Conservation (phyloP, 192 early-diverging fungal genomes). For the Nowakowskiella sp. region DNA sequence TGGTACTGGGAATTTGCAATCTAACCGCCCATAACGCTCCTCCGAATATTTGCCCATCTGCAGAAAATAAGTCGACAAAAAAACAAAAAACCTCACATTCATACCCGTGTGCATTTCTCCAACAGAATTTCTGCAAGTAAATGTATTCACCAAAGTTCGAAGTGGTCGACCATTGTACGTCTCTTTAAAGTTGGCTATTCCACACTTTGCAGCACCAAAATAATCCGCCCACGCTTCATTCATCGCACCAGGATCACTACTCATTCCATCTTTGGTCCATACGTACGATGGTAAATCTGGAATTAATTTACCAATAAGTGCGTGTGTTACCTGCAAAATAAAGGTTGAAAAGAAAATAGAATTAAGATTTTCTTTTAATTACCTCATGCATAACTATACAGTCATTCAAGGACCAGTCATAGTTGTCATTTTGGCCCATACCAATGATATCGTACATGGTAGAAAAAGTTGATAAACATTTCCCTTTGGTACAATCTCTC, state of each 20-base stretch:
- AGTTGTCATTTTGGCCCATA: constrained; percentile 16
- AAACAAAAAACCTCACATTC: too few relatives aligned
- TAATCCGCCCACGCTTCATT: constrained; percentile 27
- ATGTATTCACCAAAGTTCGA: constrained; percentile 50
- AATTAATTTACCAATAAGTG: constrained; percentile 12
- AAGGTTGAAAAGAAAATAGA: too few relatives aligned
- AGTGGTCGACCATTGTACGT: constrained; percentile 21
- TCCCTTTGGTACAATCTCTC: constrained; percentile 9
- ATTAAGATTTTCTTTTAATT: constrained; percentile 20
- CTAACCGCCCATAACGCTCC: too few relatives aligned
- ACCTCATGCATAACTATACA: constrained; percentile 11
- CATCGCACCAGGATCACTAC: constrained; percentile 17
- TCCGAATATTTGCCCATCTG: too few relatives aligned
- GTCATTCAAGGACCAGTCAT: constrained; percentile 16
- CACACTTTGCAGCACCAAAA: constrained; percentile 26
- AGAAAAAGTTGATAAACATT: constrained; percentile 1
- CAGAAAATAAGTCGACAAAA: too few relatives aligned
- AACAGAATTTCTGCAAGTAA: constrained; percentile 13
- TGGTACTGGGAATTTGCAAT: too few relatives aligned
- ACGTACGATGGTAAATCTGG: constrained; percentile 22
- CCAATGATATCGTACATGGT: constrained; percentile 10
- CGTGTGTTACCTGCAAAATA: constrained; percentile 24
- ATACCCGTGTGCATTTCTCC: constrained; percentile 20
- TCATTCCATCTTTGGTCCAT: constrained; percentile 11
- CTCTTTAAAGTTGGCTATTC: constrained; percentile 31